Conservation (phyloP, 495 filamentous ascomycete species). For the Achaetomiella virescens region DNA sequence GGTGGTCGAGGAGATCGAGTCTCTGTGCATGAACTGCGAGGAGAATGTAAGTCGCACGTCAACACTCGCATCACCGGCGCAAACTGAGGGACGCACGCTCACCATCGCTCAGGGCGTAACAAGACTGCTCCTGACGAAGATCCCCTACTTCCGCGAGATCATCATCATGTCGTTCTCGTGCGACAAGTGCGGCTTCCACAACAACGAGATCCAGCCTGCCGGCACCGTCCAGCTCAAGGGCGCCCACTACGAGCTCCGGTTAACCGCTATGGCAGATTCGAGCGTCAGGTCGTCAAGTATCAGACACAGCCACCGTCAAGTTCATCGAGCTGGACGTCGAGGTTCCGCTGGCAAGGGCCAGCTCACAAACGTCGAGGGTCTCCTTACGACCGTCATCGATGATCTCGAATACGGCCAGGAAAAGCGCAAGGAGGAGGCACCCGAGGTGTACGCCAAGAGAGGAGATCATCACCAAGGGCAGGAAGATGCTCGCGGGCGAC, state of each 20-base stretch:
- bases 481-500: constrained; percentile 64
- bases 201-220: constrained; percentile 88
- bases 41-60: constrained; percentile 61
- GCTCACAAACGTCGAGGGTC: constrained; percentile 85
- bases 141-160: constrained; percentile 94
- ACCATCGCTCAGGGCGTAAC: constrained; percentile 61
- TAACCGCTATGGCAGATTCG: constrained; percentile 65
- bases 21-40: constrained; percentile 49
- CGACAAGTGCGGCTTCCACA: constrained; percentile 76
- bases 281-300: constrained; percentile 86
- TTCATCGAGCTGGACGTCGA: constrained; percentile 85
- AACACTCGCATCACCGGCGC: neutral
- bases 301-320: constrained; percentile 73
- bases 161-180: constrained; percentile 96
- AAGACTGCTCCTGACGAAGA: constrained; percentile 76
- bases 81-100: constrained; percentile 3
- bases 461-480: constrained; percentile 60
- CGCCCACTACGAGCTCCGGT: constrained; percentile 65
- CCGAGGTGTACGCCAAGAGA: constrained; percentile 69
- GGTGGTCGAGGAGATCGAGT: constrained; percentile 54
- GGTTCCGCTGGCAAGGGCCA: constrained; percentile 84
- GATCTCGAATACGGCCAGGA: constrained; percentile 72
- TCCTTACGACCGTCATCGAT: constrained; percentile 66
- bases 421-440: constrained; percentile 61
- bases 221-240: constrained; percentile 86